These are phyloP conservation scores for Blastocystis sp. DNA, from an alignment of 352 stramenopile genomes.

Conservation along the genomic window DNA sequence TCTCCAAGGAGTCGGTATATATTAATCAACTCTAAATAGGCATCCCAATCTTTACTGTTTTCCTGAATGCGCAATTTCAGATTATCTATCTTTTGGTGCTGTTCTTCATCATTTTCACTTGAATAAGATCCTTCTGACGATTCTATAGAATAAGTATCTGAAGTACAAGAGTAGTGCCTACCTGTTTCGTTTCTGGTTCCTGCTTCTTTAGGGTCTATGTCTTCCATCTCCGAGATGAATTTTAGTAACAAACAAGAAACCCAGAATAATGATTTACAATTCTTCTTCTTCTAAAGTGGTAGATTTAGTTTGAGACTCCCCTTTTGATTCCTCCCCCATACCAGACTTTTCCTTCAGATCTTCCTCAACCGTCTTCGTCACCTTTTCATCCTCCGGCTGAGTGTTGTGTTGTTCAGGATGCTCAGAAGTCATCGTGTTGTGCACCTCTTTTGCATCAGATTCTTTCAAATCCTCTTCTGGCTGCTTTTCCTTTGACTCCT, in stretches of 20 bases:
- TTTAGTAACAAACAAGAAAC: background rate
- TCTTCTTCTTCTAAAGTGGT: slow-evolving; percentile 22
- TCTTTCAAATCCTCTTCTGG: background rate
- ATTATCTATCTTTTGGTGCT: background rate
- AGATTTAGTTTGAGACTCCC: background rate
- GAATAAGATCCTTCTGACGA: background rate
- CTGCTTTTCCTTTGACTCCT: background rate
- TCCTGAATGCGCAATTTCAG: background rate
- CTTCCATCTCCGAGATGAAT: background rate
- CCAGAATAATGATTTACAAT: slow-evolving; percentile 12
- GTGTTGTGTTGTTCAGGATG: too few relatives aligned
- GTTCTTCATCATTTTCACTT: background rate
- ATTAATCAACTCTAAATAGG: slow-evolving; percentile 2
- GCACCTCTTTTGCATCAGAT: background rate
- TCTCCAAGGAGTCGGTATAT: background rate
- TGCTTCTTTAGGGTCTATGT: background rate
- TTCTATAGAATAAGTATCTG: background rate
- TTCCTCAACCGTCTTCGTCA: too few relatives aligned
- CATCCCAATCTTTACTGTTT: background rate
- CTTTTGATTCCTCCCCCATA: background rate
- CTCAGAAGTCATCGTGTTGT: too few relatives aligned
- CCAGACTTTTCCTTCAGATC: too few relatives aligned
- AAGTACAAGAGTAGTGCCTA: background rate
- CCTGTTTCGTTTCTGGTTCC: background rate
- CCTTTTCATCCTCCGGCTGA: too few relatives aligned